Base-by-base conservation (phyloP, 1,139 yeast genomes). In the Yarrowia galli region DNA sequence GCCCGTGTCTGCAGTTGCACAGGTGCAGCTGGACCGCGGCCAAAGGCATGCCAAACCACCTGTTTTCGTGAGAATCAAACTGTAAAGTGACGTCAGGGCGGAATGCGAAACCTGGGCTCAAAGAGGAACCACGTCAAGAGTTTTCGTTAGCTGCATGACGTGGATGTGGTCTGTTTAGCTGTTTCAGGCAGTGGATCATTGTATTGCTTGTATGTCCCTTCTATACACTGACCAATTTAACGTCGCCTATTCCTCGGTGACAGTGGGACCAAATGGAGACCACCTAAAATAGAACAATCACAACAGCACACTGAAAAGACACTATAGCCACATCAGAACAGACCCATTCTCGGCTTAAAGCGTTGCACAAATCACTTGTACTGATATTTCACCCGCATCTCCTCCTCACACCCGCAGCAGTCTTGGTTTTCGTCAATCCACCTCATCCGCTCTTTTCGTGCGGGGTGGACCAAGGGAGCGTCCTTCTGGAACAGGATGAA, bases 51-150 rank as follows among this genome's bases (percentile, higher is more conserved):
- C 42, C 23, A 53, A 53, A 32, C 40, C 60, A 36, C 60, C 45
- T 36, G 45, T 53, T 36, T 36, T 53, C 43, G 60, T 53, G 60
- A 49, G 54, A 49, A 32, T 53, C 60, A 36, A 53, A 53, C 43
- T 36, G 45, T 53, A 53, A 53, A 15, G 60, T 53, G 60, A 53
- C 60, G 60, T 53, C 60, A 36, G 40, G n/a, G n/a, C 3, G 56
- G 38, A 35, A 49, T 32, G 56, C 3, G 22, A 12, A 3, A 28
- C n/a, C 15, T 1, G 22, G 20, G 32, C 20, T 25, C 22, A 32
- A 48, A 48, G 25, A 16, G 5, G 36, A 36, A 36, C 40, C 8
- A 15, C 7, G 16, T 36, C 32, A 28, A 28, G 32, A n/a, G n/a
- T n/a, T n/a, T n/a, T n/a, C n/a, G n/a, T n/a, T n/a, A n/a, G n/a